A percentile compares a stretch with the other conserved stretches of the same genome.
Conservation (phyloP, 108 stramenopile species). For the Skeletonema grethae region DNA sequence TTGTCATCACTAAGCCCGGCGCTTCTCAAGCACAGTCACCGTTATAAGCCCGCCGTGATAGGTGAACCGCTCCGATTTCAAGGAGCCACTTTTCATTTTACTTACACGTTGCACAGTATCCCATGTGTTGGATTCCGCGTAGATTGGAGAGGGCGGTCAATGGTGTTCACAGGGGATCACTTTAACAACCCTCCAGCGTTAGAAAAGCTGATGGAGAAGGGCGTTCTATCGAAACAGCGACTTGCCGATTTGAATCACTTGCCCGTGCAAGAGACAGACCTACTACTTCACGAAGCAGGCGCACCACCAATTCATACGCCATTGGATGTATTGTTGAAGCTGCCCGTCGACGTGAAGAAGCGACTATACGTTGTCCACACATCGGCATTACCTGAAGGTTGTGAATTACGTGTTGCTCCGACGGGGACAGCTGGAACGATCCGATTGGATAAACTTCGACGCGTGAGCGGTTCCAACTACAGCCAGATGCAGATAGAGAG, state of each 20-base stretch:
- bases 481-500: not conserved
- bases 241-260: constrained; percentile 81
- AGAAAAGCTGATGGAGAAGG: constrained; percentile 63
- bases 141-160: constrained; percentile 87
- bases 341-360: constrained; percentile 77
- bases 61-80: constrained; percentile 87
- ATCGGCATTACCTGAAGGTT: constrained; percentile 71
- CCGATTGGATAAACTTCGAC: constrained; percentile 62
- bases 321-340: constrained; percentile 71
- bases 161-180: constrained; percentile 94
- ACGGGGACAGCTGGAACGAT: constrained; percentile 91
- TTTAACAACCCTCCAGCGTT: constrained; percentile 85
- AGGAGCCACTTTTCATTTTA: constrained; percentile 90
- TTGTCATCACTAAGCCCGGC: constrained; percentile 83
- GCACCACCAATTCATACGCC: constrained; percentile 95
- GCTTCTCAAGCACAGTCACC: constrained; percentile 80
- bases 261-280: constrained; percentile 86
- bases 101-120: constrained; percentile 90
- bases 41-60: constrained; percentile 87
- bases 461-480: constrained; percentile 16
- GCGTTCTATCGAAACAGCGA: constrained; percentile 74
- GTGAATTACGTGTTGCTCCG: constrained; percentile 78
- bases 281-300: constrained; percentile 92
- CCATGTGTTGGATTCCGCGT: constrained; percentile 93
- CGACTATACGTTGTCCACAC: constrained; percentile 95